Base-by-base conservation (phyloP, 352 stramenopile species). In the Lagenidium giganteum region DNA sequence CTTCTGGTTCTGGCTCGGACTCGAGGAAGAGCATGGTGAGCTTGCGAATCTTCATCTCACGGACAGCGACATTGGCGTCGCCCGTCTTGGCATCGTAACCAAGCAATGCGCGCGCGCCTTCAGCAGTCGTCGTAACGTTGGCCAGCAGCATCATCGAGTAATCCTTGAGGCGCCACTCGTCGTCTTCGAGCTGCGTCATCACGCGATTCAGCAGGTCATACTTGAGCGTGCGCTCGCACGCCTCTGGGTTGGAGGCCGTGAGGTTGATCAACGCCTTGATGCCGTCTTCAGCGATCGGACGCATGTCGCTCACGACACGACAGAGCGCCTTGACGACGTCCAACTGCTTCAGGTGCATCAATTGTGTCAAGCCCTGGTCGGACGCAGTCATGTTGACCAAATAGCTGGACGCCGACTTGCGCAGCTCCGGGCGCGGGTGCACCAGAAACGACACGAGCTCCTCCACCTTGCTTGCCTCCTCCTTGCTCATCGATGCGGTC, bases 211-310 rank as follows among this genome's bases (percentile, higher is more conserved):
- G 60, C 40, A 91, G 53, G 42, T 90, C 78, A 39, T 64, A 85
- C 52, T 87, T 81, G 36, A 93, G 67, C 38, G 78, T 69, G 16
- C 76, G 78, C 51, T 91, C 78, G 43, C 76, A 79, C 3, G 75
- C 70, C 16, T 58, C 53, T 0, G 71, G 62, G 53, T 90, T 87
- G 32, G 71, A 67, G 1, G 81, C 81, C 28, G 78, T 93, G 26
- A 93, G 61, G 51, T 93, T 93, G 57, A 93, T 90, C 22, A 91
- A 67, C 57, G 78, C 72, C 51, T 91, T 89, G 62, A 93, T 88
- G 21, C 78, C 81, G 60, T 93, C 81, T 48, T 89, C 71, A 1
- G 81, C 81, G 43, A 93, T 87, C 16, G 81, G 72, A 0, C 78
- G 80, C 67, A 93, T 71, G 61, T 93, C 81, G 41, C 76, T 86